These are phyloP conservation scores for Plasmodium ovale DNA, from an alignment of 169 alveolate species.

Conservation along the genomic window DNA sequence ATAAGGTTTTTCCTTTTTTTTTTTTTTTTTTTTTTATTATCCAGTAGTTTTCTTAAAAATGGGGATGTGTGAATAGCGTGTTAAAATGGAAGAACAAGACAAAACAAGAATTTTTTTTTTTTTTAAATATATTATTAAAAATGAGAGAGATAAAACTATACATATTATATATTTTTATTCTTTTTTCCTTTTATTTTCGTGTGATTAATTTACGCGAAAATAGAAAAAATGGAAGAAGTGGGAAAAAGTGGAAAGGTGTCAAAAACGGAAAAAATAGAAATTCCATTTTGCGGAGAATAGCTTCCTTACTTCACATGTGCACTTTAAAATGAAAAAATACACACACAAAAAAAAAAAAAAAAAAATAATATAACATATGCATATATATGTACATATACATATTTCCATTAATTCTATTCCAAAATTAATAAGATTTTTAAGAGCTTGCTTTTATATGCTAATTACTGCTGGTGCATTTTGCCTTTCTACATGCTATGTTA, in stretches of 20 bases:
- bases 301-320: not conserved
- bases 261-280: not conserved
- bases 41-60: too few relatives aligned
- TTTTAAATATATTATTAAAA: too few relatives aligned
- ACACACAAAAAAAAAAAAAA: not conserved
- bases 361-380: not conserved
- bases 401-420: constrained; percentile 31
- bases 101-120: too few relatives aligned
- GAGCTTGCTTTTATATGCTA: too few relatives aligned
- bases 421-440: constrained; percentile 8
- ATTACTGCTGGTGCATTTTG: too few relatives aligned
- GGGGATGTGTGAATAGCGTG: too few relatives aligned
- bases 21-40: constrained; percentile 33
- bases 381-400: constrained; percentile 10
- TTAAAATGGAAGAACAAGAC: too few relatives aligned
- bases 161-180: constrained; percentile 6
- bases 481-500: not conserved
- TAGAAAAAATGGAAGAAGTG: too few relatives aligned
- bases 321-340: not conserved
- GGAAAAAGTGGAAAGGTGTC: too few relatives aligned
- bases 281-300: not conserved
- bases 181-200: too few relatives aligned
- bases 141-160: not conserved
- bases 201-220: constrained; percentile 10
- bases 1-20: too few relatives aligned